Base-by-base conservation (phyloP, 2,329 filamentous ascomycete genomes). In the Monilinia fructigena region DNA sequence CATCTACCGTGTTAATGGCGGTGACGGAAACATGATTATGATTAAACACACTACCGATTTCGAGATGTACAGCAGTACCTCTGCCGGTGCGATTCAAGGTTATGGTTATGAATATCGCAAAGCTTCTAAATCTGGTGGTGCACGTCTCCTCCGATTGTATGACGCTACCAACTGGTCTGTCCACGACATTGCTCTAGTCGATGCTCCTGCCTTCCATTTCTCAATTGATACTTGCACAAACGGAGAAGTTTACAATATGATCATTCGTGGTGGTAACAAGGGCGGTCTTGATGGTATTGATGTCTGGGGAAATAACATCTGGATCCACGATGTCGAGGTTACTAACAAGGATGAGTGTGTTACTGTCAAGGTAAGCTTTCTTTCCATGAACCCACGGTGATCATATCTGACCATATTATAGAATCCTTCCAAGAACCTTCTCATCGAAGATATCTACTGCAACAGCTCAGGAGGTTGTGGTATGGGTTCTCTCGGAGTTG, bases 321-420 rank as follows among this genome's bases (percentile, higher is more conserved):
- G 82, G 81, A 77, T 86, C 65, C 84, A 87, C 72, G 84, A 87
- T 73, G 77, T 86, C 50, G 82, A 82, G 77, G 84, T 87, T 7
- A 85, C 85, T 38, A 87, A 87, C 79, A 86, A 85, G 74, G 84
- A 87, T 72, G 85, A 87, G 72, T 86, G 83, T 73, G 82, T 86
- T 0, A 86, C 83, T 2, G 81, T 85, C 67, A 86, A 84, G 67
- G 68, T 68, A 65, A 82, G 63, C 48, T 52, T 47, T 54, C 14
- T 28, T n/a, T 40, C 55, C 20, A 48, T 11, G 14, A 48, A 35
- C 6, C 2, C 31, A n/a, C 31, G 10, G 85, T 72, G 77, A 50
- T 63, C 14, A 35, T 58, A 60, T 18, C 68, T 69, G 62, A 69
- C 35, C n/a, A 28, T n/a, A 3, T 12, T 4, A 50, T 35, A 72